phyloP scores from a whole-genome alignment of 1,284 basidiomycete genomes.

The Ustilago loliicola region DNA sequence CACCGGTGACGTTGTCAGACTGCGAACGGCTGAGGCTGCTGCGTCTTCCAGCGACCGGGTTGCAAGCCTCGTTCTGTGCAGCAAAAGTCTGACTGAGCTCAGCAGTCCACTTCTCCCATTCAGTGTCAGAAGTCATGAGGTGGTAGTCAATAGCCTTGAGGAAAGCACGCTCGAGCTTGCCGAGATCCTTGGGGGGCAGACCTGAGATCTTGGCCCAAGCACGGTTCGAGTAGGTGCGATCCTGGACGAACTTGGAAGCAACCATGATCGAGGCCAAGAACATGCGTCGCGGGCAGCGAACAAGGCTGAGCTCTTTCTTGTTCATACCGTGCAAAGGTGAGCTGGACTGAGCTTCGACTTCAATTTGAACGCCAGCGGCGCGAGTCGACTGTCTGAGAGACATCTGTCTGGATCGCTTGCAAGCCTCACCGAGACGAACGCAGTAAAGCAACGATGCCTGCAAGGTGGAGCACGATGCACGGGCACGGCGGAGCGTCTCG shows the following conservation, averaged over 20 bases:
- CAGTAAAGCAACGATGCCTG: constrained; percentile 68
- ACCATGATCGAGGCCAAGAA: constrained; percentile 89
- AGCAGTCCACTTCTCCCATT: constrained; percentile 64
- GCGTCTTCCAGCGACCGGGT: constrained; percentile 11
- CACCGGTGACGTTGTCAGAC: constrained; percentile 49
- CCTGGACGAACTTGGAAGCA: constrained; percentile 91
- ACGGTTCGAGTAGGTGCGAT: constrained; percentile 87
- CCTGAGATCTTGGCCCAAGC: constrained; percentile 84
- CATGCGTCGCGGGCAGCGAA: constrained; percentile 81
- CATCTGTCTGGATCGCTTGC: constrained; percentile 26
- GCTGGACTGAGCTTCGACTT: constrained; percentile 26
- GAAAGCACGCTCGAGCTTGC: constrained; percentile 72
- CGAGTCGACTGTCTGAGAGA: constrained; percentile 32
- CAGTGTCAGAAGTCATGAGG: constrained; percentile 67
- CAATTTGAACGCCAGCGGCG: constrained; percentile 17
- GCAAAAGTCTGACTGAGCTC: constrained; percentile 50
- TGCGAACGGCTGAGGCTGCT: constrained; percentile 48
- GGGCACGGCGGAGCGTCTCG: constrained; percentile 66
- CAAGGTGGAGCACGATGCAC: constrained; percentile 66
- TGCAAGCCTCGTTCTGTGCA: too few relatives aligned
- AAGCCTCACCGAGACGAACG: constrained; percentile 51
- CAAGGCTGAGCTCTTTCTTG: constrained; percentile 39
- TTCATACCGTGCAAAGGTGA: constrained; percentile 45
- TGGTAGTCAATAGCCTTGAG: constrained; percentile 71
- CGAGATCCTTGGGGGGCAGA: constrained; percentile 71